These are phyloP conservation scores for Fraxinus latifolia DNA, from an alignment of 305 asterid species.

Conservation along the genomic window DNA sequence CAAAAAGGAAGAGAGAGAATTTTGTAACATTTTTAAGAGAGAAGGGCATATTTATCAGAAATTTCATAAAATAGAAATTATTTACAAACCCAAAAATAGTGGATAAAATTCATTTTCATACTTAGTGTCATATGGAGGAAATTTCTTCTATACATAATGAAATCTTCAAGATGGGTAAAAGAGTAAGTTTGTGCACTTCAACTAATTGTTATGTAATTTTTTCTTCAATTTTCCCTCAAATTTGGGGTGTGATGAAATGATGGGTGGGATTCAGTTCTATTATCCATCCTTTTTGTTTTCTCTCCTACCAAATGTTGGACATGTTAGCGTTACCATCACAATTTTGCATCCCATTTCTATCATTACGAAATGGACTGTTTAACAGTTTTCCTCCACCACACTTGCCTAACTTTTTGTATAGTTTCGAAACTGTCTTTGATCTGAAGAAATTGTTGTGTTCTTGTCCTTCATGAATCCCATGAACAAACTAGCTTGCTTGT, in stretches of 20 bases:
- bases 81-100: background rate
- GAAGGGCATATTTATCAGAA: background rate
- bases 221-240: background rate
- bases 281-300: background rate
- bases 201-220: background rate
- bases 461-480: background rate
- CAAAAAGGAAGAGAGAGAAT: background rate
- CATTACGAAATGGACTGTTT: background rate
- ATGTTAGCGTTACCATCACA: background rate
- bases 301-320: background rate
- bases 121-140: background rate
- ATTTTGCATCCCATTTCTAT: background rate
- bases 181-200: background rate
- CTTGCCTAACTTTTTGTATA: background rate
- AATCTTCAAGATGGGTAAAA: background rate
- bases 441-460: background rate
- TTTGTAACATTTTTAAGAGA: background rate
- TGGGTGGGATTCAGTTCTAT: background rate
- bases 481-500: background rate
- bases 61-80: background rate
- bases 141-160: background rate
- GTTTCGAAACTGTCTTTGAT: background rate
- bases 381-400: background rate
- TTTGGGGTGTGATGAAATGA: background rate
- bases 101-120: background rate